Base-by-base conservation (phyloP, 768 basidiomycete species). In the Collybia nuda region DNA sequence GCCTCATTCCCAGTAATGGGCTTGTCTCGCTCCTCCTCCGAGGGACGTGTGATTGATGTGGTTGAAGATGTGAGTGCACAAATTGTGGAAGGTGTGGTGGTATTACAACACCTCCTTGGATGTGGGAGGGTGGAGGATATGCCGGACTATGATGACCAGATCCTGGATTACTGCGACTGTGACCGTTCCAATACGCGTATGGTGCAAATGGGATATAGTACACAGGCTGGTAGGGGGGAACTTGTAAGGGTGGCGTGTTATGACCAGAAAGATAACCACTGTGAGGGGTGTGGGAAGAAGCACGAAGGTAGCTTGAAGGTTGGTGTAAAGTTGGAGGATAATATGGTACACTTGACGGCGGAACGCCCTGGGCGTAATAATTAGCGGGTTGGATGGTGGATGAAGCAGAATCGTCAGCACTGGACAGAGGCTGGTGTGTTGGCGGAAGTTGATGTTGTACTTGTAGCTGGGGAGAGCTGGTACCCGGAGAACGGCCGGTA, bases 161-260 rank as follows among this genome's bases (percentile, higher is more conserved):
- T 22, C 53, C 55, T n/a, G 64, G 60, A 28, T 55, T 55, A 22
- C 50, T 57, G 51, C 52, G 54, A 42, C 50, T 48, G 15, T 46
- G 14, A 11, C 9, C 64, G 21, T 66, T 63, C 78, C 76, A 77
- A 50, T 67, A 69, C 44, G 67, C 55, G 26, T 75, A 67, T 5
- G 72, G 32, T 14, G 23, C 2, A 8, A 43, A 68, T 70, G 36
- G 57, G 58, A 9, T 72, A 68, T 40, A 60, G 55, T 24, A 24
- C 40, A 17, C 35, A 53, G n/a, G 60, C 48, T 5, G 58, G 57
- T 14, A 50, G 56, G 64, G 29, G 23, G 24, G 22, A 22, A 8
- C 6, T 21, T 48, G 23, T 37, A 18, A 22, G n/a, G 22, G 37
- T 26, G 14, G 14, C 11, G 29, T 24, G 19, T 14, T 32, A 24